Percentiles rank a stretch among this genome's conserved stretches.
phyloP scores from a whole-genome alignment of 768 basidiomycete genomes.

The Pleurotus cornucopiae region DNA sequence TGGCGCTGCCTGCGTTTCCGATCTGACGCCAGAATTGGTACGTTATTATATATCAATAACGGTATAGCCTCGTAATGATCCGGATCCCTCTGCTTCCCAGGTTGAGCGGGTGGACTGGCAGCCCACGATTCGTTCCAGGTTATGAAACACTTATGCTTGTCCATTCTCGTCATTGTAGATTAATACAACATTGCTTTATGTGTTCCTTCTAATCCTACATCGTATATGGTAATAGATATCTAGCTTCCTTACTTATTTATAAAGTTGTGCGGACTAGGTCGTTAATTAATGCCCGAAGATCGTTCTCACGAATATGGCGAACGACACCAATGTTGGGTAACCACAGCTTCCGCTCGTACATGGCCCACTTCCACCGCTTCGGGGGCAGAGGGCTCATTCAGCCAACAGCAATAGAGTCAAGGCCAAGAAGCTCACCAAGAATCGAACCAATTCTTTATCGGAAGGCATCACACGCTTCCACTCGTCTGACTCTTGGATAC shows the following conservation, averaged over 20 bases:
- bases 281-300: constrained; percentile 33
- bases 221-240: background rate
- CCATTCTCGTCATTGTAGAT: background rate
- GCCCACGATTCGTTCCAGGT: constrained; percentile 29
- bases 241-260: background rate
- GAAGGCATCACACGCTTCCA: constrained; percentile 62
- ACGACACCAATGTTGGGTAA: constrained; percentile 38
- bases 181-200: background rate
- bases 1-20: constrained; percentile 60
- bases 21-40: constrained; percentile 76
- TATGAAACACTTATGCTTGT: constrained; percentile 20
- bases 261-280: constrained; percentile 23
- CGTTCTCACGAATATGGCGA: constrained; percentile 29
- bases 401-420: background rate
- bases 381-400: background rate
- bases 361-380: constrained; percentile 75
- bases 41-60: constrained; percentile 13
- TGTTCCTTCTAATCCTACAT: no score
- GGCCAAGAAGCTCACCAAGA: constrained; percentile 44
- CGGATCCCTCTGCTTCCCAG: constrained; percentile 22
- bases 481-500: constrained; percentile 36
- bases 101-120: constrained; percentile 70
- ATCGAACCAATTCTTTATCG: constrained; percentile 69
- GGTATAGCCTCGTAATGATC: background rate
- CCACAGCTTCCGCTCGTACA: constrained; percentile 48